These are phyloP conservation scores for Favolaschia claudopus DNA, from an alignment of 768 basidiomycete species.

Conservation along the genomic window DNA sequence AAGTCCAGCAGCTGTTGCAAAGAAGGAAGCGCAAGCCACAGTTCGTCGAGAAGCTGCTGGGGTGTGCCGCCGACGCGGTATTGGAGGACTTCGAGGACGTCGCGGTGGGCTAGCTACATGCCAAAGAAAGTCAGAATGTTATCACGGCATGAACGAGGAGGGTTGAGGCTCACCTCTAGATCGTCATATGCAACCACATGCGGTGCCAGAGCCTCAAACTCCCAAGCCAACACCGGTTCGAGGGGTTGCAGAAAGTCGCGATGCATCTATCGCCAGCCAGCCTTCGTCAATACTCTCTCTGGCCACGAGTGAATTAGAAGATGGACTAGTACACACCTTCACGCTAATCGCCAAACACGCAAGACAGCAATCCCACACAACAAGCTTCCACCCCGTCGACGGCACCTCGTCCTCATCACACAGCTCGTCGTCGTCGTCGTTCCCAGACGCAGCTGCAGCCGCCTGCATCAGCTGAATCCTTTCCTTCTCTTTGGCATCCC, in stretches of 20 bases:
- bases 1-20: constrained; percentile 51
- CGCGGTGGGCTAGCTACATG: constrained; percentile 60
- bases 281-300: constrained; percentile 1
- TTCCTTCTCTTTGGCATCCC: constrained; percentile 13
- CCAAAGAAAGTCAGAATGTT: neutral
- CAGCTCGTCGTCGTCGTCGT: constrained; percentile 10
- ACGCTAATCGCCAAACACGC: constrained; percentile 67
- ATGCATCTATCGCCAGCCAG: constrained; percentile 53
- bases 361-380: constrained; percentile 66
- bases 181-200: constrained; percentile 52
- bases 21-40: constrained; percentile 63
- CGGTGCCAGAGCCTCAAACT: constrained; percentile 60
- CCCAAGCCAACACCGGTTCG: constrained; percentile 55
- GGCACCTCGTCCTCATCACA: neutral
- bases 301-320: neutral
- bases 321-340: constrained; percentile 66
- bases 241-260: constrained; percentile 69
- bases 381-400: constrained; percentile 39
- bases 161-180: constrained; percentile 55
- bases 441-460: constrained; percentile 4
- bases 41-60: constrained; percentile 63
- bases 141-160: neutral
- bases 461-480: constrained; percentile 22
- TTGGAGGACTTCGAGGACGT: constrained; percentile 55
- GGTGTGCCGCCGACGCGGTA: constrained; percentile 61